Conservation (phyloP, 371 early-diverging fungal genomes). For the Syncephalastrum monosporum region DNA sequence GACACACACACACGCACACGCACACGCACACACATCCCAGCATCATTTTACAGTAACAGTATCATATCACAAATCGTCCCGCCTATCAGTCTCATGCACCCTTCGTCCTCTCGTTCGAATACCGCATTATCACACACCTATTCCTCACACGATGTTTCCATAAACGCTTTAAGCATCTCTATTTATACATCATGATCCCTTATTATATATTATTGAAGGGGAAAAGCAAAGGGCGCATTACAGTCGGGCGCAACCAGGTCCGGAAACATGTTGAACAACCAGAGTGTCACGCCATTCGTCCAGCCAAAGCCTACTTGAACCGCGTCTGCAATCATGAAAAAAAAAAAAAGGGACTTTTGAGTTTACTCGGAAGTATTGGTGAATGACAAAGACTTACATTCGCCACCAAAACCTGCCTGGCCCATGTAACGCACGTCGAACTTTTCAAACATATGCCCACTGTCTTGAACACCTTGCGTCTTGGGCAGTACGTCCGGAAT, state of each 20-base stretch:
- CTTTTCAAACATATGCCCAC: slow-evolving; percentile 83
- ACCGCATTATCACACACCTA: neutral
- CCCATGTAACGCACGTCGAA: slow-evolving; percentile 65
- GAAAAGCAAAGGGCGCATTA: slow-evolving; percentile 12
- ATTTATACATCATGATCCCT: slow-evolving; percentile 5
- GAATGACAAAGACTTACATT: slow-evolving; percentile 44
- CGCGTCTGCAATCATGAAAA: slow-evolving; percentile 27
- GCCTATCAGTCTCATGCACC: too few relatives aligned
- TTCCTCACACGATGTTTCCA: slow-evolving; percentile 1
- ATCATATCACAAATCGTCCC: too few relatives aligned
- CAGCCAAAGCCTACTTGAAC: slow-evolving; percentile 92
- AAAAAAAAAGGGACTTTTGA: neutral
- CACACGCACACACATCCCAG: too few relatives aligned
- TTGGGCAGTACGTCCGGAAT: slow-evolving; percentile 30
- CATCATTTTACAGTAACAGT: too few relatives aligned
- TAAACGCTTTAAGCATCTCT: neutral
- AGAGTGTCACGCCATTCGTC: slow-evolving; percentile 85
- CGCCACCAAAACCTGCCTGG: slow-evolving; percentile 74
- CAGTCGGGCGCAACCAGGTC: slow-evolving; percentile 41
- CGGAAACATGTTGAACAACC: slow-evolving; percentile 58
- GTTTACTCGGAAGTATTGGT: neutral
- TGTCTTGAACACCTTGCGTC: slow-evolving; percentile 18
- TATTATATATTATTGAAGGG: neutral
- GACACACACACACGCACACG: too few relatives aligned
- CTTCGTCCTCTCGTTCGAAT: too few relatives aligned